phyloP scores from a whole-genome alignment of 306 rosid species.

The Begonia peltatifolia region DNA sequence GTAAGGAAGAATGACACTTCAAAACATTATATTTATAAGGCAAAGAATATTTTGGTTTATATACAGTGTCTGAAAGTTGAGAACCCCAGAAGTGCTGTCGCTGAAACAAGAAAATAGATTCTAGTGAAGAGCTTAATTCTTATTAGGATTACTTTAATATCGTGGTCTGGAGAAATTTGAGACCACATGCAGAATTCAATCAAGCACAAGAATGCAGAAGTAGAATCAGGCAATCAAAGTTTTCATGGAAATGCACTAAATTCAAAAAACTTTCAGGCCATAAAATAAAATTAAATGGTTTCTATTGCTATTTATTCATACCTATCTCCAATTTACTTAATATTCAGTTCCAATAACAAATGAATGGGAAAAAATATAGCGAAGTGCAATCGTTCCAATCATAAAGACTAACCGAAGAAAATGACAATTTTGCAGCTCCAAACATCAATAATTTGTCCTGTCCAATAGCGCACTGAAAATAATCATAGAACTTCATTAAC shows the following conservation, averaged over 20 bases:
- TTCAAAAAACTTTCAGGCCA: too few species aligned
- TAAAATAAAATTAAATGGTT: too few species aligned
- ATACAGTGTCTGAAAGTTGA: constrained; percentile 18
- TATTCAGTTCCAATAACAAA: background rate
- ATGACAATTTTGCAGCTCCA: constrained; percentile 24
- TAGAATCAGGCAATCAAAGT: too few species aligned
- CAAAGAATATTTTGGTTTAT: constrained; percentile 26
- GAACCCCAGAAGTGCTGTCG: constrained; percentile 28
- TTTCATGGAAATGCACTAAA: too few species aligned
- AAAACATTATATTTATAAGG: constrained; percentile 37
- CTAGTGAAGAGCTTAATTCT: too few species aligned
- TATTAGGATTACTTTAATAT: too few species aligned
- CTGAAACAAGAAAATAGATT: constrained; percentile 26
- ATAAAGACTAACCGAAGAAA: constrained; percentile 25
- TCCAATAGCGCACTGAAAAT: constrained; percentile 32
- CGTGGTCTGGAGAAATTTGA: background rate
- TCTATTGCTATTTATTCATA: too few species aligned
- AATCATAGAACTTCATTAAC: constrained; percentile 11
- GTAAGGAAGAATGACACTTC: constrained; percentile 47
- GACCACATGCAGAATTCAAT: background rate
- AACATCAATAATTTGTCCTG: constrained; percentile 23
- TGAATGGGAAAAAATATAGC: background rate
- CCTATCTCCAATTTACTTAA: too few species aligned
- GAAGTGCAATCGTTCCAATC: constrained; percentile 7
- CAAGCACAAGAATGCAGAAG: background rate